These are phyloP conservation scores for Aspergillus mulundensis DNA, from an alignment of 495 filamentous ascomycete species.

Conservation along the genomic window DNA sequence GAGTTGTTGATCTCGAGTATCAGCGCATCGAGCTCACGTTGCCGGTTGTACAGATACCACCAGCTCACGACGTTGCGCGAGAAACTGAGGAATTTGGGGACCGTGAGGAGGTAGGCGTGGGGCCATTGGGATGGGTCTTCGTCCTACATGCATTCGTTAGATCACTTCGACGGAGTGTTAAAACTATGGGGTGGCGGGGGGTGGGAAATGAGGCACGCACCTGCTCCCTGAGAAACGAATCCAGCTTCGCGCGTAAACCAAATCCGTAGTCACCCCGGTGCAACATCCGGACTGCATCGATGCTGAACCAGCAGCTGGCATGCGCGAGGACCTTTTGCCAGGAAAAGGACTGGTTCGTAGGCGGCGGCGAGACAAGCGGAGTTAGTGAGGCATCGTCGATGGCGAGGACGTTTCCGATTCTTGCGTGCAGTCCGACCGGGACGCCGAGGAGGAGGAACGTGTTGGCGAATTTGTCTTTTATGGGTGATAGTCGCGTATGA, in stretches of 20 bases:
- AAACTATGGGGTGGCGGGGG: too few species aligned
- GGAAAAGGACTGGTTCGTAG: neutral
- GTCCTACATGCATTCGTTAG: constrained; percentile 12
- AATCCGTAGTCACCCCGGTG: constrained; percentile 15
- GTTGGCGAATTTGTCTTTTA: constrained; percentile 14
- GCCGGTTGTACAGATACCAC: constrained; percentile 69
- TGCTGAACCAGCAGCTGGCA: constrained; percentile 15
- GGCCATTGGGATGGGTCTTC: constrained; percentile 28
- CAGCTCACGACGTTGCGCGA: constrained; percentile 77
- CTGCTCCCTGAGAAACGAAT: constrained; percentile 13
- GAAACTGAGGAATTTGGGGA: constrained; percentile 66
- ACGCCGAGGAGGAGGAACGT: constrained; percentile 8
- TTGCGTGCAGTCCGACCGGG: constrained; percentile 13
- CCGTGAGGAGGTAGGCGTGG: constrained; percentile 65
- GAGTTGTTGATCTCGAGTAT: constrained; percentile 78
- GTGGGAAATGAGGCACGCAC: too few species aligned
- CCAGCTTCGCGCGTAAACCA: constrained; percentile 15
- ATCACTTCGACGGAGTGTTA: too few species aligned
- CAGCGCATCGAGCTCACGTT: constrained; percentile 56
- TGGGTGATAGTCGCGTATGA: constrained; percentile 8
- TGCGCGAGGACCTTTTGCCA: constrained; percentile 1
- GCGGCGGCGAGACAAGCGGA: neutral
- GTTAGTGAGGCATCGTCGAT: constrained; percentile 10
- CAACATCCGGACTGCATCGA: constrained; percentile 15
- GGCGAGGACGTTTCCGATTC: constrained; percentile 7